phyloP scores from a whole-genome alignment of 148 eudicot genomes.

The Spergularia bocconei region DNA sequence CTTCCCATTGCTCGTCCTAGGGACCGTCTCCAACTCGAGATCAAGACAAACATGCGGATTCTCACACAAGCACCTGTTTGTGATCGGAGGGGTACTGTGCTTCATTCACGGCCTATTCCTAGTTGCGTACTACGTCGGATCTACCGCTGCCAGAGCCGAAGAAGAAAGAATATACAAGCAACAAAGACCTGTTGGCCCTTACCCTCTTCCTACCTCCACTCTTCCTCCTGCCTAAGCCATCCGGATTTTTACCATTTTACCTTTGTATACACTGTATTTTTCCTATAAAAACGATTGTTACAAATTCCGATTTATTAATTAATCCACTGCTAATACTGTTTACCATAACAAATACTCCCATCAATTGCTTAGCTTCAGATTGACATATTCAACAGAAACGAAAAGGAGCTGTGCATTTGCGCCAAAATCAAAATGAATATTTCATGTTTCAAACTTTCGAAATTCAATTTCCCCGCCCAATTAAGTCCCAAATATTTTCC shows the following conservation, averaged over 20 bases:
- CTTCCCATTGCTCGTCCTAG: slow-evolving; percentile 45
- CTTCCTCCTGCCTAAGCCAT: not conserved
- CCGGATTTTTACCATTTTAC: no score
- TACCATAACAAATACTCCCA: no score
- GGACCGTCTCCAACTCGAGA: slow-evolving; percentile 32
- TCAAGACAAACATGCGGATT: slow-evolving; percentile 35
- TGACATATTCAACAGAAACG: no score
- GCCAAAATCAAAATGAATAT: no score
- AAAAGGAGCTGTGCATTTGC: no score
- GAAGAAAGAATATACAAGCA: slow-evolving; percentile 21
- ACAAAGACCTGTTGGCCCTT: slow-evolving; percentile 26
- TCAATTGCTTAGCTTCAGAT: no score
- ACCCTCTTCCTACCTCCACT: slow-evolving; percentile 29
- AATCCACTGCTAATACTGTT: not conserved
- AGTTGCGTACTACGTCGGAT: slow-evolving; percentile 34
- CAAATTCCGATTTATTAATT: no score
- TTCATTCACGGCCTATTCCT: slow-evolving; percentile 40
- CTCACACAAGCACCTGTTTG: slow-evolving; percentile 27
- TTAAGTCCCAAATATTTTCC: no score
- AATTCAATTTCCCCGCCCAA: no score
- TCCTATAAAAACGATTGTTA: no score
- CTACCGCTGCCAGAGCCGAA: slow-evolving; percentile 29
- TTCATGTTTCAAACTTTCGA: no score
- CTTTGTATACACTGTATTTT: no score
- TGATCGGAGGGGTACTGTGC: slow-evolving; percentile 38